Conservation (phyloP, 202 grass and related monocot species). For the Schoenoplectus triqueter region DNA sequence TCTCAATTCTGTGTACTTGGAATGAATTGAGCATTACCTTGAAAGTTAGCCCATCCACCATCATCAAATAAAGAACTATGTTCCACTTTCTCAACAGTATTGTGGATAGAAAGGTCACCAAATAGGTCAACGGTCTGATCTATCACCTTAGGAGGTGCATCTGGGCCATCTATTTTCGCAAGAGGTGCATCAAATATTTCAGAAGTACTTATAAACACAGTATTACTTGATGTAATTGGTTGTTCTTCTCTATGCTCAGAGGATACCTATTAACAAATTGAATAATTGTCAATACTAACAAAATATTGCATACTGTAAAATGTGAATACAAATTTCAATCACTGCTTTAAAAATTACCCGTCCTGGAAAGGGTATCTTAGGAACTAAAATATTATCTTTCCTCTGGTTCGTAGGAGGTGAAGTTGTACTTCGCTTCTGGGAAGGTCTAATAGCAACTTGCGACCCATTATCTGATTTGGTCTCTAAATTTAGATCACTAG, state of each 20-base stretch:
- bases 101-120: slow-evolving; percentile 73
- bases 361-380: slow-evolving; percentile 40
- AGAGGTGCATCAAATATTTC: slow-evolving; percentile 47
- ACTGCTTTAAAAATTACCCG: slow-evolving; percentile 18
- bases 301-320: slow-evolving; percentile 28
- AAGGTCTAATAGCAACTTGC: slow-evolving; percentile 13
- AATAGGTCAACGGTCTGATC: slow-evolving; percentile 93
- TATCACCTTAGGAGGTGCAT: slow-evolving; percentile 60
- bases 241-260: slow-evolving; percentile 59
- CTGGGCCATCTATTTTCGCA: slow-evolving; percentile 31
- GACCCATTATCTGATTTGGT: slow-evolving; percentile 36
- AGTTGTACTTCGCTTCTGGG: slow-evolving; percentile 20
- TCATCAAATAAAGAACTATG: slow-evolving; percentile 72
- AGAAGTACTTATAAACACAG: slow-evolving; percentile 46
- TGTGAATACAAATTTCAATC: slow-evolving; percentile 1
- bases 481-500: slow-evolving; percentile 19
- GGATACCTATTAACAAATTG: slow-evolving; percentile 55
- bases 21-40: slow-evolving; percentile 61
- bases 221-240: slow-evolving; percentile 47
- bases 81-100: slow-evolving; percentile 51
- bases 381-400: slow-evolving; percentile 33
- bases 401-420: slow-evolving; percentile 25
- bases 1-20: neutral
- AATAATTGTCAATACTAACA: slow-evolving; percentile 19
- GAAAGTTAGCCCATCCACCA: slow-evolving; percentile 88